Conservation (phyloP, 768 basidiomycete species). For the Tylopilus subfusipes region DNA sequence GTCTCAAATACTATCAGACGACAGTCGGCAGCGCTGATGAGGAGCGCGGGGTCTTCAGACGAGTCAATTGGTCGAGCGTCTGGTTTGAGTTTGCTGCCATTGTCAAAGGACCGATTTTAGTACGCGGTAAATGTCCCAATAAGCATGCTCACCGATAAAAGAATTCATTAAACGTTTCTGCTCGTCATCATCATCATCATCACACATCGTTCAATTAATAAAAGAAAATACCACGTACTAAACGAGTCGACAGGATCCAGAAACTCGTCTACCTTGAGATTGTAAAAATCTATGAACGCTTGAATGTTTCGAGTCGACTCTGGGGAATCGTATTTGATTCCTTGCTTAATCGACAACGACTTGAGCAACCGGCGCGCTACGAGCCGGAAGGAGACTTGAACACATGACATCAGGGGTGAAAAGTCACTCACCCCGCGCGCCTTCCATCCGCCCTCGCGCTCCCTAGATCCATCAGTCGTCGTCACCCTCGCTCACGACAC, state of each 20-base stretch:
- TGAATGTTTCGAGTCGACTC: constrained; percentile 83
- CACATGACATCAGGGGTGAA: background rate
- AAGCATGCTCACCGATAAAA: constrained; percentile 61
- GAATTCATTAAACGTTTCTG: constrained; percentile 92
- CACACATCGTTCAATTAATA: background rate
- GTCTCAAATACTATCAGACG: constrained; percentile 94
- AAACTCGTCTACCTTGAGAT: constrained; percentile 79
- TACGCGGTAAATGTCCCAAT: background rate
- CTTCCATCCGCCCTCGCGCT: constrained; percentile 84
- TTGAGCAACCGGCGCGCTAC: constrained; percentile 65
- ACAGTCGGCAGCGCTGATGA: constrained; percentile 92
- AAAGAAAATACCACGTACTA: constrained; percentile 46
- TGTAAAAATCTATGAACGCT: constrained; percentile 86
- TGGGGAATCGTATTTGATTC: constrained; percentile 85
- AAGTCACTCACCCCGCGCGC: constrained; percentile 61
- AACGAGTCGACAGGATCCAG: constrained; percentile 79
- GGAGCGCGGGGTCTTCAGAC: constrained; percentile 68
- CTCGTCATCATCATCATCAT: background rate
- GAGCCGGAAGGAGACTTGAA: constrained; percentile 44
- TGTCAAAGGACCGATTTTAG: background rate
- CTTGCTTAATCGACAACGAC: constrained; percentile 90
- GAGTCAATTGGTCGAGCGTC: constrained; percentile 71
- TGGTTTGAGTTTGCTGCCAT: constrained; percentile 75
- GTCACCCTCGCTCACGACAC: background rate
- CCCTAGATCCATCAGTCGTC: constrained; percentile 44